phyloP scores from a whole-genome alignment of 2,329 filamentous ascomycete genomes.

The Aspergillus tamarii region DNA sequence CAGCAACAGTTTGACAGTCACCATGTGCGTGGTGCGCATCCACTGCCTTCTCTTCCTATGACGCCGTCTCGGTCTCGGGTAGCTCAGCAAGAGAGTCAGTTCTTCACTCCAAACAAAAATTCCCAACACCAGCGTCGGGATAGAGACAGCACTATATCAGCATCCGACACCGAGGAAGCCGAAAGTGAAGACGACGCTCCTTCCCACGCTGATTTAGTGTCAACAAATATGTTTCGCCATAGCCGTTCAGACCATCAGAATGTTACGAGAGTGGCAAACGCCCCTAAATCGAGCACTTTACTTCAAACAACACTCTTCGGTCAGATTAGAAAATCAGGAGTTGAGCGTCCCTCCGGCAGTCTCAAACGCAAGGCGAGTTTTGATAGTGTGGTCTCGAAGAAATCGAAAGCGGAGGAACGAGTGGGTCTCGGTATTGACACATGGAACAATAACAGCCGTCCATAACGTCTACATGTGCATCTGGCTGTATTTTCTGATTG shows the following conservation, averaged over 20 bases:
- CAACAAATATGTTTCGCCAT: slow-evolving; percentile 72
- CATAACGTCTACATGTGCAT: slow-evolving; percentile 29
- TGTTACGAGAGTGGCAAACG: slow-evolving; percentile 38
- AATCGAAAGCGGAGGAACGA: slow-evolving; percentile 51
- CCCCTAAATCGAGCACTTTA: slow-evolving; percentile 49
- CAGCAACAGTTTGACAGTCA: slow-evolving; percentile 55
- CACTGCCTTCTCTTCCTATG: slow-evolving; percentile 79
- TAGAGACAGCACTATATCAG: slow-evolving; percentile 84
- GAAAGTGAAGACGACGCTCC: slow-evolving; percentile 68
- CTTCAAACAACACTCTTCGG: slow-evolving; percentile 68
- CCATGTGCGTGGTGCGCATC: slow-evolving; percentile 77
- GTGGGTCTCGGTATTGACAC: slow-evolving; percentile 62
- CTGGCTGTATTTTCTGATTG: background rate
- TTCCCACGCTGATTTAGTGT: slow-evolving; percentile 76
- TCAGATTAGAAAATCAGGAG: slow-evolving; percentile 60
- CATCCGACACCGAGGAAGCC: slow-evolving; percentile 55
- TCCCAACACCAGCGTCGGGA: slow-evolving; percentile 59
- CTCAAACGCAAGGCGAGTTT: slow-evolving; percentile 47
- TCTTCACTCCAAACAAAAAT: slow-evolving; percentile 64
- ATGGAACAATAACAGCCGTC: slow-evolving; percentile 30
- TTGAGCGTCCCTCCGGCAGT: slow-evolving; percentile 35
- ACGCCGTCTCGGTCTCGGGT: slow-evolving; percentile 67
- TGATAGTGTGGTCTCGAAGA: slow-evolving; percentile 50
- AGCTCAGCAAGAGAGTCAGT: slow-evolving; percentile 53
- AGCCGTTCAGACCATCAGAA: slow-evolving; percentile 48